phyloP scores from a whole-genome alignment of 2,329 filamentous ascomycete genomes.

The Botrytis byssoidea region DNA sequence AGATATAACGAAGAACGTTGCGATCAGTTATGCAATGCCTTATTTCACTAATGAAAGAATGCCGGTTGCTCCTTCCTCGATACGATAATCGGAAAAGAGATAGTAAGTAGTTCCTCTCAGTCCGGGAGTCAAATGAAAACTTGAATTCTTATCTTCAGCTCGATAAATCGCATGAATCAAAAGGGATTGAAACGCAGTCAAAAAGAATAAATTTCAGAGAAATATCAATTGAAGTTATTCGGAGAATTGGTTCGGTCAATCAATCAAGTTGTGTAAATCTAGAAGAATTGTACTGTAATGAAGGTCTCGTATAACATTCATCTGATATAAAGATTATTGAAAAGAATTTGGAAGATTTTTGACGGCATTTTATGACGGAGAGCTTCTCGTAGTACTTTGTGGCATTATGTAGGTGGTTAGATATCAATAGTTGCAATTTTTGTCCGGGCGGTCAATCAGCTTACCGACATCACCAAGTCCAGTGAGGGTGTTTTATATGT shows the following conservation, averaged over 20 bases:
- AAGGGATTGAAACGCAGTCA: background rate
- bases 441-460: background rate
- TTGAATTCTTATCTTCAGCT: background rate
- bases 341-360: background rate
- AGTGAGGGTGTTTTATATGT: background rate
- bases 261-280: background rate
- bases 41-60: background rate
- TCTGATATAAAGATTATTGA: background rate
- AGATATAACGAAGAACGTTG: background rate
- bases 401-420: background rate
- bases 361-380: background rate
- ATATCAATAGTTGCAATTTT: background rate
- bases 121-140: background rate
- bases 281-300: background rate
- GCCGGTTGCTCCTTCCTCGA: background rate
- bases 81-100: background rate
- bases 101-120: background rate
- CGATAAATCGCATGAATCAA: background rate
- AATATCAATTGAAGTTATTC: background rate
- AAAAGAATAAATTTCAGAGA: background rate
- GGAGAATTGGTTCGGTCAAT: background rate
- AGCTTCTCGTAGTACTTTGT: background rate
- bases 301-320: background rate
- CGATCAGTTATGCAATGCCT: background rate
- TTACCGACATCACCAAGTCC: background rate